Base-by-base conservation (phyloP, 1,284 basidiomycete genomes). In the Wallemia ichthyophaga region DNA sequence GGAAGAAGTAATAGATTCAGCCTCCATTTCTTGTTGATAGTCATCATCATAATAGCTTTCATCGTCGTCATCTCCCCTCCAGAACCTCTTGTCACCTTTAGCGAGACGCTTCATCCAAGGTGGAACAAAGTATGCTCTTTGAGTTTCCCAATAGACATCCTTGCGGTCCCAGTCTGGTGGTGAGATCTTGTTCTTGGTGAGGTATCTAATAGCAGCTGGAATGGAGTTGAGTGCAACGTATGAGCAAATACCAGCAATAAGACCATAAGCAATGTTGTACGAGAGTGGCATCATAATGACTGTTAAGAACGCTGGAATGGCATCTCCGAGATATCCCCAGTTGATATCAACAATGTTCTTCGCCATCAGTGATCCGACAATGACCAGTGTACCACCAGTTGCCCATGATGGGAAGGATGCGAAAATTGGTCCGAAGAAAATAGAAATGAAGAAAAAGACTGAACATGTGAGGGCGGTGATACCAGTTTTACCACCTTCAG, bases 351-450 rank as follows among this genome's bases (percentile, higher is more conserved):
- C 76, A 15, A 84, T 82, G 66, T 85, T 88, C 66, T 81, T 76
- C 67, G 86, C 85, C 86, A 91, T 91, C 67, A 89, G 73, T 25
- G 81, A 83, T 25, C 86, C 86, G 33, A 88, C 85, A 61, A 91
- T 82, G 61, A 86, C 77, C 57, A 91, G 73, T 2, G 85, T 85
- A 61, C 84, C 82, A 3, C 86, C 86, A 0, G 86, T 91, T 1
- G 86, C 85, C 83, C 85, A 91, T 0, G 79, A 66, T 0, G 86
- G 86, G 62, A 91, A 85, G 21, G 81, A 83, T 19, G 84, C 82
- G 64, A 91, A 88, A 66, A 91, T 83, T 1, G 86, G 86, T 13
- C 85, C 79, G 66, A 91, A 91, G 76, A 91, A 91, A 61, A 89
- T 74, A 2, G 78, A 83, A 61, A 89, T 70, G 69, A 89, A 83